These are phyloP conservation scores for Poterioochromonas sp. DNA, from an alignment of 352 stramenopile species.

Conservation along the genomic window DNA sequence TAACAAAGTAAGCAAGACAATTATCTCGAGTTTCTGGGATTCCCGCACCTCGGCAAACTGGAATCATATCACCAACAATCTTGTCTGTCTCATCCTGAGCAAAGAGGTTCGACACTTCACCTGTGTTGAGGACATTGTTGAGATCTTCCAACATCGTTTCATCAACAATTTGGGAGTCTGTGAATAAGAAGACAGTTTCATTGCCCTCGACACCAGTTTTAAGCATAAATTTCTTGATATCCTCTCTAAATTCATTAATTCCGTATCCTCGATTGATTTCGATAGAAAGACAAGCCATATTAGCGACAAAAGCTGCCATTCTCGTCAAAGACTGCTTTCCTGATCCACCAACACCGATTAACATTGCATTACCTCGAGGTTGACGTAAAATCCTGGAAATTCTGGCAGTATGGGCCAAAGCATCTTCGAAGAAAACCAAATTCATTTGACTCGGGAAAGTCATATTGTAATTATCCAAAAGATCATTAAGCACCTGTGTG, in stretches of 20 bases:
- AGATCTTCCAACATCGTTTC: slow-evolving; percentile 89
- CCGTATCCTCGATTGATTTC: slow-evolving; percentile 81
- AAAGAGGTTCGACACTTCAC: slow-evolving; percentile 88
- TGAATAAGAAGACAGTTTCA: slow-evolving; percentile 77
- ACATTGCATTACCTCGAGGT: slow-evolving; percentile 83
- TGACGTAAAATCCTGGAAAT: slow-evolving; percentile 78
- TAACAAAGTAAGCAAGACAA: slow-evolving; percentile 73
- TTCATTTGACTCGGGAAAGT: slow-evolving; percentile 85
- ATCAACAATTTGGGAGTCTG: slow-evolving; percentile 84
- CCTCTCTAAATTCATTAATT: slow-evolving; percentile 75
- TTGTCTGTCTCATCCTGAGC: slow-evolving; percentile 80
- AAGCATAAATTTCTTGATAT: slow-evolving; percentile 85
- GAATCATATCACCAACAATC: slow-evolving; percentile 79
- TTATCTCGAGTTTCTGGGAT: slow-evolving; percentile 80
- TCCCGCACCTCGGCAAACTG: slow-evolving; percentile 67
- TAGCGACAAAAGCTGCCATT: slow-evolving; percentile 75
- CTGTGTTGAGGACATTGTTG: slow-evolving; percentile 90
- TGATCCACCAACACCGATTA: slow-evolving; percentile 83
- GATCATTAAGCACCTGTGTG: slow-evolving; percentile 73
- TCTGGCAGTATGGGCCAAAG: slow-evolving; percentile 71
- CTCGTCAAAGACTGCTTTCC: slow-evolving; percentile 83
- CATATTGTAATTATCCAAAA: slow-evolving; percentile 86
- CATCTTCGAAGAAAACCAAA: slow-evolving; percentile 86
- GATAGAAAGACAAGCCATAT: slow-evolving; percentile 77
- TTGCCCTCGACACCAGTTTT: slow-evolving; percentile 68